These are phyloP conservation scores for Pueraria montana DNA, from an alignment of 306 rosid genomes.

Conservation along the genomic window DNA sequence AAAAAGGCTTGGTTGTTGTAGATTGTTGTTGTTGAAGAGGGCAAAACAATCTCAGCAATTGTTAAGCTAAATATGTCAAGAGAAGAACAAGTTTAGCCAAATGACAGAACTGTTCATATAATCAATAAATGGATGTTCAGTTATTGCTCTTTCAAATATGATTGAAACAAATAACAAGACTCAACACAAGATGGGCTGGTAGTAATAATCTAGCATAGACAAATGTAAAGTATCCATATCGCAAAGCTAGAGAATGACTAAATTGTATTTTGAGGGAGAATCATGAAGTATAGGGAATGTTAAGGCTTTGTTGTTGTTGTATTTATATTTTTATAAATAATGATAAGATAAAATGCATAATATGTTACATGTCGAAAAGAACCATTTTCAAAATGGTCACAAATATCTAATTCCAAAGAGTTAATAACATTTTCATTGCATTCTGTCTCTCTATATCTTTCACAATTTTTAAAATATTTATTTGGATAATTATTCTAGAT, in stretches of 20 bases:
- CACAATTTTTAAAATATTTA: background rate
- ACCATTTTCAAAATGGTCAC: conserved; percentile 9
- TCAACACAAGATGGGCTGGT: background rate
- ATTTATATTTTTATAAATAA: no score
- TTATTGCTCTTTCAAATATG: conserved; percentile 24
- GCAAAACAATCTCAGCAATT: background rate
- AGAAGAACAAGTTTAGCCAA: conserved; percentile 29
- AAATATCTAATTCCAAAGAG: background rate
- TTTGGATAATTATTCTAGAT: conserved; percentile 19
- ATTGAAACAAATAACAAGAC: conserved; percentile 22
- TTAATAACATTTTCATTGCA: conserved; percentile 30
- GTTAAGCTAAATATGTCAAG: conserved; percentile 27
- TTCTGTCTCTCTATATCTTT: conserved; percentile 1
- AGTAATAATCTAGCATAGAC: conserved; percentile 16
- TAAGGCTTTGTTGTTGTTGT: no score
- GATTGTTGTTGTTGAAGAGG: background rate
- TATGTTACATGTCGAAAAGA: background rate
- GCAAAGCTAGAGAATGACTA: conserved; percentile 8
- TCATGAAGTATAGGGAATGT: background rate
- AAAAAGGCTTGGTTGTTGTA: background rate
- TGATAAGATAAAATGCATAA: conserved; percentile 18
- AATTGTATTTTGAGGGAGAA: conserved; percentile 26
- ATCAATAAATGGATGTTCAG: conserved; percentile 21
- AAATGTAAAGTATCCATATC: conserved; percentile 6
- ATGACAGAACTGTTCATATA: background rate